Conservation (phyloP, 2,329 filamentous ascomycete species). For the Teratosphaeria destructans region DNA sequence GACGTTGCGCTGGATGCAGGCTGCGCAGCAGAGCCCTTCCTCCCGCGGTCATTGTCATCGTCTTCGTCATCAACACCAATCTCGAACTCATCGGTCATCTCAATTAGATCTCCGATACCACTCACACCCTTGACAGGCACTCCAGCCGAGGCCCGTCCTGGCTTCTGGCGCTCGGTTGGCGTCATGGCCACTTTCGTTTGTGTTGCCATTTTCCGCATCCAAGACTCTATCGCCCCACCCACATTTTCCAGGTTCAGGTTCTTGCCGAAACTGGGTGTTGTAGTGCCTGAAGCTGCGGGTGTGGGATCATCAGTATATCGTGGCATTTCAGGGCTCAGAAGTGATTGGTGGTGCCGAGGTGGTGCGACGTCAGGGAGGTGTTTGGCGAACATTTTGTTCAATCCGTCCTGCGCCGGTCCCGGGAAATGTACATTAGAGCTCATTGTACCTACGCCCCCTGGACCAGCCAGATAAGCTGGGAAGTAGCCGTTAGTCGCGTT, state of each 20-base stretch:
- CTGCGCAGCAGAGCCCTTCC: conserved; percentile 13
- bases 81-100: conserved; percentile 52
- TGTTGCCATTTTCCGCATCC: conserved; percentile 72
- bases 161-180: conserved; percentile 7
- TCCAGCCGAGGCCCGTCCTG: conserved; percentile 21
- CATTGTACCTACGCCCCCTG: conserved; percentile 81
- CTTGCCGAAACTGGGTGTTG: conserved; percentile 17
- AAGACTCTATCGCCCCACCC: conserved; percentile 78
- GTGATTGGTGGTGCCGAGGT: conserved; percentile 44
- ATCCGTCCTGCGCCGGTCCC: conserved; percentile 71
- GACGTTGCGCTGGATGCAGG: conserved; percentile 13
- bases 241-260: conserved; percentile 61
- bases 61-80: conserved; percentile 26
- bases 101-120: conserved; percentile 54
- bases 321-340: conserved; percentile 54
- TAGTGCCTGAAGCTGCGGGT: conserved; percentile 14
- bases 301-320: conserved; percentile 29
- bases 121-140: conserved; percentile 28
- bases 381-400: conserved; percentile 75
- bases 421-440: conserved; percentile 58
- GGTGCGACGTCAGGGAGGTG: conserved; percentile 68
- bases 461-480: conserved; percentile 57
- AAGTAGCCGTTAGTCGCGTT: conserved; percentile 30
- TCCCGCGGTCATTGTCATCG: conserved; percentile 21
- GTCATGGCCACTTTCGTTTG: conserved; percentile 37